Evolutionary conservation across 176 grass and related monocot genomes (phyloP), one percentile per base, ranked within the genome.

Genomic region (Thinopyrum elongatum): DNA sequence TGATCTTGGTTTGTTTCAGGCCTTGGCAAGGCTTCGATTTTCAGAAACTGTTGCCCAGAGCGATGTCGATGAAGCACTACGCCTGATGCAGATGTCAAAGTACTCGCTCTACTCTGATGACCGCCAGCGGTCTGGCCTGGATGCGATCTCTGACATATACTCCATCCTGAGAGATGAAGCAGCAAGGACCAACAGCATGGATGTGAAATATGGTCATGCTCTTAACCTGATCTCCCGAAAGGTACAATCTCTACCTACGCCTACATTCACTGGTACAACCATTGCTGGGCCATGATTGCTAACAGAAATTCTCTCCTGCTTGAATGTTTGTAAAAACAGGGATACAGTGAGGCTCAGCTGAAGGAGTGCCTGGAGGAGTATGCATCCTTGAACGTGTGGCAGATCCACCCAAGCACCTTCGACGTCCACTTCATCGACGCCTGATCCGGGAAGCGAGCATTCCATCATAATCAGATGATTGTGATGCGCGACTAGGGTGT

Each of bases 171-270:
- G 97, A 87, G 94, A 99, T 13, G 97, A 99, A 89, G 97, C 94
- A 3, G 90, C 94, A 30, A 93, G 97, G 88, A 89, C 88, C 2
- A 90, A 66, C 65, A 89, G 87, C 85, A 91, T 99, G 90, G 97
- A 99, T 88, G 87, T 99, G 66, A 94, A 86, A 92, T 99, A 97
- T 85, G 88, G 90, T 82, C 85, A 96, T 65, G 94, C 97, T 90
- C 94, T 99, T 84, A 99, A 99, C 78, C 96, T 95, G 87, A 99
- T 97, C 39, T 99, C 97, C 38, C 93, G 97, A 97, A 99, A 99
- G 97, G 97, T 99, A 90, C 7, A 14, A 6, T 30, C 51, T 84
- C 76, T 73, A 33, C 42, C 55, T 23, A 81, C 19, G 33, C 33
- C 55, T 23, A 77, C 30, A 83, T 13, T 19, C 30, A 30, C 4